Evolutionary conservation across 495 filamentous ascomycete species (phyloP).

Genomic region (Aspergillus ellipticus): DNA sequence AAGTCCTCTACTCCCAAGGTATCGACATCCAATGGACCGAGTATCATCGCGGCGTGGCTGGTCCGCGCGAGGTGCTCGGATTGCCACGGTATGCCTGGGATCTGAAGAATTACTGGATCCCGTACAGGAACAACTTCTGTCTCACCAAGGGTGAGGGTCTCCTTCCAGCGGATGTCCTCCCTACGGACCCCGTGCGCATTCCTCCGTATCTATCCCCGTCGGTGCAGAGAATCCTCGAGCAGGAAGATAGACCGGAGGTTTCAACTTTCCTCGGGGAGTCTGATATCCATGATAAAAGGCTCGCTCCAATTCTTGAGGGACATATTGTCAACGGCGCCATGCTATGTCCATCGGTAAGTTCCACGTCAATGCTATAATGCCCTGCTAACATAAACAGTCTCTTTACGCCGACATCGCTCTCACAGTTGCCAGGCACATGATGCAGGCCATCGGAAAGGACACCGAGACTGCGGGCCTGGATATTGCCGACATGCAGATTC

Average conservation of each 20-base stretch:
- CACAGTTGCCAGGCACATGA: conserved; percentile 6
- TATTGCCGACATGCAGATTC: conserved; percentile 57
- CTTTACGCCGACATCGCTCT: conserved; percentile 11
- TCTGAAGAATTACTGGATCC: conserved; percentile 38
- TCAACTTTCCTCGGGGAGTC: conserved; percentile 21
- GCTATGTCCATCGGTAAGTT: conserved; percentile 28
- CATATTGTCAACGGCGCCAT: conserved; percentile 32
- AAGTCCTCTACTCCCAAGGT: conserved; percentile 53
- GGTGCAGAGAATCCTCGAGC: conserved; percentile 12
- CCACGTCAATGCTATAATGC: too few relatives aligned
- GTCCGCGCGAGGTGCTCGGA: background rate
- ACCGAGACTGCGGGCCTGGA: conserved; percentile 33
- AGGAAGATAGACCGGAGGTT: background rate
- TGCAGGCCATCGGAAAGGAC: background rate
- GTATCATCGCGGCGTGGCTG: conserved; percentile 21
- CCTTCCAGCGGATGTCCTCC: background rate
- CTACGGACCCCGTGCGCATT: too few relatives aligned
- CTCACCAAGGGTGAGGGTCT: conserved; percentile 5
- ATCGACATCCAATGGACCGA: conserved; percentile 64
- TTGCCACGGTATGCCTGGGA: conserved; percentile 16
- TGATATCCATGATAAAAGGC: background rate
- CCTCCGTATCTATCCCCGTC: background rate
- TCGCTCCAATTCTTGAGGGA: conserved; percentile 18
- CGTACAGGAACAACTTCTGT: conserved; percentile 20
- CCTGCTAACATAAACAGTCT: background rate